Conservation (phyloP, 192 early-diverging fungal genomes). For the Backusella tarrabulga region DNA sequence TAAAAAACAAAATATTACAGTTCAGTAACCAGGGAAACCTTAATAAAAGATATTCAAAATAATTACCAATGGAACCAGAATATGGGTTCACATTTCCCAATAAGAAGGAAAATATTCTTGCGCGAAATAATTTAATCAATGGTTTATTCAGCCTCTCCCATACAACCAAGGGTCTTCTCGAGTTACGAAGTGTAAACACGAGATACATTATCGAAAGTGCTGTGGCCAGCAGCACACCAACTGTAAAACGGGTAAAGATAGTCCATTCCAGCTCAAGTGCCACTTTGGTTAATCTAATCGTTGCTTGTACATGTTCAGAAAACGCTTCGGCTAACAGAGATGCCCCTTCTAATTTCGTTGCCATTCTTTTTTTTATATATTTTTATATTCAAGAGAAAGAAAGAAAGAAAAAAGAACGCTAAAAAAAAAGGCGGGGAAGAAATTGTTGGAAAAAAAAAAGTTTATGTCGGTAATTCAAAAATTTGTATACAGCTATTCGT, state of each 20-base stretch:
- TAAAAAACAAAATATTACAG: too few relatives aligned
- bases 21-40: too few relatives aligned
- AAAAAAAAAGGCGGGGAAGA: neutral
- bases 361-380: neutral
- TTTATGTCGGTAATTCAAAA: neutral
- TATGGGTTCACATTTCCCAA: constrained; percentile 48
- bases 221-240: constrained; percentile 29
- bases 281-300: constrained; percentile 13
- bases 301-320: constrained; percentile 19
- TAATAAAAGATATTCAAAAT: too few relatives aligned
- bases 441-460: neutral
- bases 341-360: neutral
- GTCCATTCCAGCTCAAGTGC: constrained; percentile 37
- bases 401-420: neutral
- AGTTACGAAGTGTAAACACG: constrained; percentile 21
- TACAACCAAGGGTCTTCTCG: constrained; percentile 39
- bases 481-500: neutral
- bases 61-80: constrained; percentile 43
- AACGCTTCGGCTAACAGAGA: constrained; percentile 11
- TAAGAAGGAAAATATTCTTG: constrained; percentile 46
- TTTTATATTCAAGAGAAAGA: neutral
- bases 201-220: constrained; percentile 22
- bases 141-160: constrained; percentile 49
- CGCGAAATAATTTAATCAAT: constrained; percentile 43
- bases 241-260: constrained; percentile 29